These are phyloP conservation scores for Cryoendolithus antarcticus DNA, from an alignment of 2,329 filamentous ascomycete genomes.

Conservation along the genomic window DNA sequence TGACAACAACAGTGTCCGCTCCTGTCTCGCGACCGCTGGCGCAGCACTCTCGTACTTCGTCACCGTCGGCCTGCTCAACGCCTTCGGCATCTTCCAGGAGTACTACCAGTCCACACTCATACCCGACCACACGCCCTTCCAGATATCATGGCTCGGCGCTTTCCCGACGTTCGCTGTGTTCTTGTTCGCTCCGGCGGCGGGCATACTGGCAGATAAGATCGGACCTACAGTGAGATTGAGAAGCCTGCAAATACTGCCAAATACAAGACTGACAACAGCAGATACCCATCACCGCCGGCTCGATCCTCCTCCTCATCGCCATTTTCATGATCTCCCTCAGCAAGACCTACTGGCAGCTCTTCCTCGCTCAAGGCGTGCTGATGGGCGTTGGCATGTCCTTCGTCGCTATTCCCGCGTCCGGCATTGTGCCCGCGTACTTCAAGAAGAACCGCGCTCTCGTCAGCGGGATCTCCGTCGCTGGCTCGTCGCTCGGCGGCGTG, in stretches of 20 bases:
- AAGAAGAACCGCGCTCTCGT: constrained; percentile 40
- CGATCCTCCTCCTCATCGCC: constrained; percentile 14
- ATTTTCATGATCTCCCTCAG: constrained; percentile 36
- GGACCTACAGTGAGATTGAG: too few species aligned
- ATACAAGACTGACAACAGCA: too few species aligned
- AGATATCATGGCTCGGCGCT: constrained; percentile 38
- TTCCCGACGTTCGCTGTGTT: constrained; percentile 36
- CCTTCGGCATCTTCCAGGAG: constrained; percentile 10
- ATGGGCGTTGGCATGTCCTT: constrained; percentile 43
- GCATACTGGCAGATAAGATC: too few species aligned
- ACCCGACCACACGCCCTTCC: constrained; percentile 3
- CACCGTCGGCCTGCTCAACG: constrained; percentile 6
- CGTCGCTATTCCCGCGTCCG: constrained; percentile 49
- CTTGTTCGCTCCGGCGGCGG: constrained; percentile 10
- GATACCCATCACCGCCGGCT: too few species aligned
- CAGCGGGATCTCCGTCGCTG: constrained; percentile 44
- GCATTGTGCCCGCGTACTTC: constrained; percentile 54
- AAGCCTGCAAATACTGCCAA: too few species aligned
- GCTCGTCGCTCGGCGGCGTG: constrained; percentile 37
- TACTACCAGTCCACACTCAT: constrained; percentile 6
- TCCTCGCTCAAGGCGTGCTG: constrained; percentile 37
- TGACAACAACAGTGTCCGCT: too few species aligned
- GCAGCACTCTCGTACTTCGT: constrained; percentile 1
- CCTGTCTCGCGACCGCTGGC: too few species aligned
- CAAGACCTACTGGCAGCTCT: constrained; percentile 35